Conservation (phyloP, 192 early-diverging fungal genomes). For the Linnemannia exigua region DNA sequence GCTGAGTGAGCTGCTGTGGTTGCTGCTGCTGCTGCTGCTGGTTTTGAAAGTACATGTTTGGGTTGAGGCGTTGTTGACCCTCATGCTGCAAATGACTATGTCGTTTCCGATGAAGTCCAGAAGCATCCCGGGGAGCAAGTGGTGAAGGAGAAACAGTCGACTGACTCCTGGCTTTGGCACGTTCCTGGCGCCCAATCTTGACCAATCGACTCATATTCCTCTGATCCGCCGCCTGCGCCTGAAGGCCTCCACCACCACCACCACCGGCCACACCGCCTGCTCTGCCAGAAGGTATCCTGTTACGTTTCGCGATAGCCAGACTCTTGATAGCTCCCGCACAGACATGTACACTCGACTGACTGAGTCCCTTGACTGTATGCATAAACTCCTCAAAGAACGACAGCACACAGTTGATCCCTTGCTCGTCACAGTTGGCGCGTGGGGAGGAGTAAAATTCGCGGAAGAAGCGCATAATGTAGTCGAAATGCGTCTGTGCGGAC, state of each 20-base stretch:
- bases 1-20: constrained; percentile 8
- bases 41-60: constrained; percentile 15
- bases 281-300: constrained; percentile 27
- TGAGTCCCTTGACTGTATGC: constrained; percentile 55
- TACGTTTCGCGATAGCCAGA: constrained; percentile 46
- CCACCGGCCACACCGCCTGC: not conserved
- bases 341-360: constrained; percentile 44
- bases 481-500: constrained; percentile 36
- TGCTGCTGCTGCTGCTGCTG: constrained; percentile 3
- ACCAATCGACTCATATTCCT: constrained; percentile 44
- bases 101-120: constrained; percentile 36
- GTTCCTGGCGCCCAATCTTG: constrained; percentile 52
- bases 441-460: constrained; percentile 51
- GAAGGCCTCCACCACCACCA: not conserved
- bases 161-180: constrained; percentile 39
- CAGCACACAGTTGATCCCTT: constrained; percentile 49
- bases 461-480: constrained; percentile 55
- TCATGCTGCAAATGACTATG: constrained; percentile 48
- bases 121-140: constrained; percentile 3
- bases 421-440: constrained; percentile 43
- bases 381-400: constrained; percentile 58
- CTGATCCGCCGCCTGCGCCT: constrained; percentile 7
- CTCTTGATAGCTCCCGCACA: constrained; percentile 52
- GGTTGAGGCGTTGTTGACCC: constrained; percentile 31
- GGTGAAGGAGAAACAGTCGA: constrained; percentile 32